Base-by-base conservation (phyloP, 2,329 filamentous ascomycete species). In the Penicillium sp. region DNA sequence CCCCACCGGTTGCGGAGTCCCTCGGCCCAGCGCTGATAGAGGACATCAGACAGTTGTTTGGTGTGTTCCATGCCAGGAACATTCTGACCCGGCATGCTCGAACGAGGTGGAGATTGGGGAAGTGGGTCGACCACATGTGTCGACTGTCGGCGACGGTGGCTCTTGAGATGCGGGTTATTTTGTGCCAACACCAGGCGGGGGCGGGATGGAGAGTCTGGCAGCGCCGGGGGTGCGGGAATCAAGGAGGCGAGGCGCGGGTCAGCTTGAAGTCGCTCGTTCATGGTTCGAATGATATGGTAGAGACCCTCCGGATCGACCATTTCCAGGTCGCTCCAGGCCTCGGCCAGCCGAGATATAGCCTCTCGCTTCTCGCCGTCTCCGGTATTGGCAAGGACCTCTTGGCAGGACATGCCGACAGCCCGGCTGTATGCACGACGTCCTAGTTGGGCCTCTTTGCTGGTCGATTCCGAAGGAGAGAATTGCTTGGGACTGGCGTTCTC, bases 1-100 rank as follows among this genome's bases (percentile, higher is more conserved):
- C 81, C 79, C 89, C 89, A 93, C 56, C 89, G 82, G 55, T 85
- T 83, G 63, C 88, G 87, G 68, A 98, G 79, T 1, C 92, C 92
- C 59, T 96, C 91, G 2, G 89, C 87, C 95, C 95, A 99, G 44
- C 94, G 86, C 16, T 88, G 87, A 77, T 97, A 98, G 19, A 99
- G 84, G 19, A 96, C 91, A 73, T 97, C 92, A 1, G 91, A 91
- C 39, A 98, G 82, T 72, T 96, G 87, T 71, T 92, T 91, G 65
- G 89, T 90, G 76, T 97, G 94, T 75, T 97, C 93, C 91, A 97
- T 94, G 2, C 92, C 94, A 1, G 87, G 84, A 57, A 83, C 78
- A 50, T 79, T 73, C 63, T 85, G 81, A 11, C 84, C 87, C 1
- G 85, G 86, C 64, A 87, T 75, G 65, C 83, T 75, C 46, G 64